phyloP scores from a whole-genome alignment of 176 grass and related monocot species.

The Pontederia crassipes region DNA sequence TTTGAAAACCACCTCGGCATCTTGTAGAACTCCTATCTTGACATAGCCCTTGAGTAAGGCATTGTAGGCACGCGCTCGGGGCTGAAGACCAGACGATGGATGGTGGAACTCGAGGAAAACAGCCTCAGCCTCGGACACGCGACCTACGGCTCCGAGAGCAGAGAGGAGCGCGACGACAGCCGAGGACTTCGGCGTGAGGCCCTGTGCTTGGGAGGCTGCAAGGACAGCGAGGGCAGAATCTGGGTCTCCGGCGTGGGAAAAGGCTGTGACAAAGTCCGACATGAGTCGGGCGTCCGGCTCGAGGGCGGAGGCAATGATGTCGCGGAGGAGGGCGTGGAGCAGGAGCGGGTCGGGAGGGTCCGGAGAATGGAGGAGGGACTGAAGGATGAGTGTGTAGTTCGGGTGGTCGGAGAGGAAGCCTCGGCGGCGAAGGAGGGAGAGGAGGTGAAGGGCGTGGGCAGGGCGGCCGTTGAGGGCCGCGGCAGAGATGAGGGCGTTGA shows the following conservation, averaged over 20 bases:
- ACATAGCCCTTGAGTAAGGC: conserved; percentile 88
- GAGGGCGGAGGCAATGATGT: conserved; percentile 20
- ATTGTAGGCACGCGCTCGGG: conserved; percentile 71
- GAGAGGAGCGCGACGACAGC: conserved; percentile 67
- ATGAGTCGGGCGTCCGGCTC: conserved; percentile 76
- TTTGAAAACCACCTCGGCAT: conserved; percentile 66
- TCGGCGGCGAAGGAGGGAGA: conserved; percentile 53
- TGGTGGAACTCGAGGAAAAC: conserved; percentile 91
- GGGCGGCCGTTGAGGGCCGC: conserved; percentile 65
- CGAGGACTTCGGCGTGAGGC: conserved; percentile 75
- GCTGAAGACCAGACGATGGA: conserved; percentile 44
- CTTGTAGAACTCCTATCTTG: conserved; percentile 63
- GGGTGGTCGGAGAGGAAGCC: conserved; percentile 72
- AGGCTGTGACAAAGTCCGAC: conserved; percentile 79
- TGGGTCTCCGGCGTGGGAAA: conserved; percentile 54
- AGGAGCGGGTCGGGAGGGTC: conserved; percentile 65
- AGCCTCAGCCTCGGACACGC: conserved; percentile 75
- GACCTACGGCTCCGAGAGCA: conserved; percentile 42
- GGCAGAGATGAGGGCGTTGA: conserved; percentile 77
- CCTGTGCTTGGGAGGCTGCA: conserved; percentile 73
- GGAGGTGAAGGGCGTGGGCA: conserved; percentile 52
- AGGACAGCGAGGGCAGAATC: conserved; percentile 62
- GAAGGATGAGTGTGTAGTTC: conserved; percentile 69
- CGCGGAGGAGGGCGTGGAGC: conserved; percentile 32
- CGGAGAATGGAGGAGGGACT: conserved; percentile 71